A percentile compares a stretch with the other conserved stretches of the same genome.
Conservation (phyloP, 2,329 filamentous ascomycete species). For the Colletotrichum magnum region DNA sequence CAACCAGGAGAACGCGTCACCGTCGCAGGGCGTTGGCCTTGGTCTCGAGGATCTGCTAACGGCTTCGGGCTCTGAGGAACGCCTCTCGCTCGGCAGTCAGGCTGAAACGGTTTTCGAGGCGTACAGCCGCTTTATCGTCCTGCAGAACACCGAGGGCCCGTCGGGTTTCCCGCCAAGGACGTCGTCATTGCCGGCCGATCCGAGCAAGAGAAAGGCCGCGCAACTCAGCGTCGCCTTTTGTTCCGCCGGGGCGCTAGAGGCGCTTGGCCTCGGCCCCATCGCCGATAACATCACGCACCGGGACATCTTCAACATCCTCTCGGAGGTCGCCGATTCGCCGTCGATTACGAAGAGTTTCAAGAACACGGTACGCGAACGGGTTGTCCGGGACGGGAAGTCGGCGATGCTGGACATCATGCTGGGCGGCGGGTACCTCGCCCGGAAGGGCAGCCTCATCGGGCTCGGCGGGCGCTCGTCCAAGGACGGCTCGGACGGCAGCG, state of each 20-base stretch:
- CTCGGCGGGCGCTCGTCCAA: conserved; percentile 33
- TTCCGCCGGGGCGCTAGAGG: conserved; percentile 61
- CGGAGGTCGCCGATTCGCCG: conserved; percentile 60
- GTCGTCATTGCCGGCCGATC: conserved; percentile 40
- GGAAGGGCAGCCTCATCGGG: conserved; percentile 38
- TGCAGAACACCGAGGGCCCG: conserved; percentile 46
- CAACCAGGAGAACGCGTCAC: conserved; percentile 28
- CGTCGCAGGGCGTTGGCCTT: conserved; percentile 14
- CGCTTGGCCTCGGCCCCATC: conserved; percentile 57
- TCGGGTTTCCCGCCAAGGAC: conserved; percentile 41
- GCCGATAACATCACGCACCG: conserved; percentile 54
- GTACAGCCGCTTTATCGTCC: conserved; percentile 51
- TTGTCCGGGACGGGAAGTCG: conserved; percentile 54
- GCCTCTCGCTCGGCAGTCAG: conserved; percentile 10
- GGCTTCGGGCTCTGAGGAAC: conserved; percentile 8
- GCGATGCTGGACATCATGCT: conserved; percentile 48
- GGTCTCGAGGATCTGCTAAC: conserved; percentile 15
- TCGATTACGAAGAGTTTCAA: conserved; percentile 61
- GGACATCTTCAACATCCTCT: conserved; percentile 70
- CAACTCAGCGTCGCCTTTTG: conserved; percentile 61
- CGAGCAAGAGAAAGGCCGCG: conserved; percentile 45
- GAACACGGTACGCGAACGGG: conserved; percentile 56
- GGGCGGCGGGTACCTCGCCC: conserved; percentile 29
- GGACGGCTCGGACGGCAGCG: conserved; percentile 24
- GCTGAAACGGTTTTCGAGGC: conserved; percentile 42